Percentiles rank a stretch among this genome's conserved stretches.
phyloP scores from a whole-genome alignment of 2,329 filamentous ascomycete genomes.

The Colletotrichum graminicola region DNA sequence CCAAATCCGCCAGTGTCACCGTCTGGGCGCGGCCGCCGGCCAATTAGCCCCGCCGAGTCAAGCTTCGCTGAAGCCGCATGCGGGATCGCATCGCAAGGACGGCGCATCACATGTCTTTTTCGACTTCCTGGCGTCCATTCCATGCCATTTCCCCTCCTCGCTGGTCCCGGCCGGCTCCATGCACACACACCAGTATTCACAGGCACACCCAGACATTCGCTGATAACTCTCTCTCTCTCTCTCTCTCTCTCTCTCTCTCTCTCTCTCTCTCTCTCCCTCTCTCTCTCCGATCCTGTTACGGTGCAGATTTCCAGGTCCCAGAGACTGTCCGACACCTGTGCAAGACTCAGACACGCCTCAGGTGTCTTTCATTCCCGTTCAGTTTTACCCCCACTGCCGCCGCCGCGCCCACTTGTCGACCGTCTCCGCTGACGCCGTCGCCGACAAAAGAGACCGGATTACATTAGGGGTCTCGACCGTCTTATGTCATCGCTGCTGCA shows the following conservation, averaged over 20 bases:
- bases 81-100: slow-evolving; percentile 25
- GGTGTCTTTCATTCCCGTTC: slow-evolving; percentile 3
- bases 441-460: slow-evolving; percentile 28
- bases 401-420: slow-evolving; percentile 18
- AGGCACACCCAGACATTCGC: slow-evolving; percentile 19
- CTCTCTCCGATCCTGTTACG: slow-evolving; percentile 25
- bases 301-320: slow-evolving; percentile 27
- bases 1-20: slow-evolving; percentile 2
- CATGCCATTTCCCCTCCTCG: slow-evolving; percentile 14
- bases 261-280: neutral
- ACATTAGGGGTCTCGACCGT: slow-evolving; percentile 35
- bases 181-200: slow-evolving; percentile 2
- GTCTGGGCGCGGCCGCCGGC: slow-evolving; percentile 25
- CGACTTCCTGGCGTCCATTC: slow-evolving; percentile 24
- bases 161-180: slow-evolving; percentile 23
- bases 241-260: neutral
- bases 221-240: slow-evolving; percentile 4
- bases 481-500: slow-evolving; percentile 42
- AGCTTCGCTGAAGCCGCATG: slow-evolving; percentile 35
- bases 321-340: slow-evolving; percentile 31
- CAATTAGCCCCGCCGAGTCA: slow-evolving; percentile 33
- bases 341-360: slow-evolving; percentile 26
- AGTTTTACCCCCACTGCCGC: slow-evolving; percentile 3
- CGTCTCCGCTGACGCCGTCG: slow-evolving; percentile 35
- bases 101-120: slow-evolving; percentile 40